Conservation (phyloP, 495 filamentous ascomycete species). For the Xeromyces bisporus region DNA sequence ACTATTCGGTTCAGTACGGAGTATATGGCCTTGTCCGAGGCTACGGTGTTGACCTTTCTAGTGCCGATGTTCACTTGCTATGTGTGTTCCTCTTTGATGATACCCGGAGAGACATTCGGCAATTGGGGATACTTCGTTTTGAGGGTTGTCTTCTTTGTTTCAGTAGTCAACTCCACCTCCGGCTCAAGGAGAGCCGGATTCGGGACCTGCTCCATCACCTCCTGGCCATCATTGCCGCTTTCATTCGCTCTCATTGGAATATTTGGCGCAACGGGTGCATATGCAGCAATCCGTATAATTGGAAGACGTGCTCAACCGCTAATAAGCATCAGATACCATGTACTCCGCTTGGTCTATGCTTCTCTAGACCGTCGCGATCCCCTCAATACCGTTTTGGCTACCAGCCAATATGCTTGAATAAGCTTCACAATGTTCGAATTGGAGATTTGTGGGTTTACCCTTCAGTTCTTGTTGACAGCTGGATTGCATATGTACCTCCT, state of each 20-base stretch:
- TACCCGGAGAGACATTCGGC: conserved; percentile 64
- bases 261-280: conserved; percentile 59
- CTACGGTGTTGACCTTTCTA: conserved; percentile 85
- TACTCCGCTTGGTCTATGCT: conserved; percentile 57
- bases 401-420: conserved; percentile 50
- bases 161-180: conserved; percentile 17
- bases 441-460: conserved; percentile 59
- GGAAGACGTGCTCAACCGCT: conserved; percentile 71
- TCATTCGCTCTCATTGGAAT: conserved; percentile 76
- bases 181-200: background rate
- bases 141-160: too few relatives aligned
- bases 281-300: conserved; percentile 69
- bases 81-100: conserved; percentile 58
- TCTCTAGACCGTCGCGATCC: conserved; percentile 39
- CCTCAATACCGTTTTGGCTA: conserved; percentile 43
- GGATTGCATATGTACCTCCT: conserved; percentile 52
- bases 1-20: conserved; percentile 68
- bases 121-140: too few relatives aligned
- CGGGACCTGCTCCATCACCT: conserved; percentile 43
- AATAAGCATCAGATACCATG: conserved; percentile 72
- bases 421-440: conserved; percentile 50
- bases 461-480: conserved; percentile 78
- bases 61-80: conserved; percentile 70
- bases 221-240: conserved; percentile 51
- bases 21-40: conserved; percentile 83